phyloP scores from a whole-genome alignment of 2,329 filamentous ascomycete genomes.

The Niveomyces coronatus region DNA sequence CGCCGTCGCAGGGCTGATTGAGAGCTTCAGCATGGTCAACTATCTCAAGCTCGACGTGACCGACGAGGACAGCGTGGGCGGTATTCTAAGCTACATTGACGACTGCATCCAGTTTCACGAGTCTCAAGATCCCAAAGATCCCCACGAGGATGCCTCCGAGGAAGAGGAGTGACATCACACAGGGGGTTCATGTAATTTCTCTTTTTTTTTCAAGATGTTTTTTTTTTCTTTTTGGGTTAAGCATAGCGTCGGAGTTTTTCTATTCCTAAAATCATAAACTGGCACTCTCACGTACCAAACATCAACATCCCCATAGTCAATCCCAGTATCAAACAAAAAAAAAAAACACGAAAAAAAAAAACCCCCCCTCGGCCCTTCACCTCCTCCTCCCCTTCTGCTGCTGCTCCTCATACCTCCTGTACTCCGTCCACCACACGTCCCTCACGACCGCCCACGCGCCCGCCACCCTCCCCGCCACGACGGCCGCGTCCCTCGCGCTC shows the following conservation, averaged over 20 bases:
- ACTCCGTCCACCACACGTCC: conserved; percentile 48
- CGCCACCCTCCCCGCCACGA: conserved; percentile 31
- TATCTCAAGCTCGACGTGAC: conserved; percentile 85
- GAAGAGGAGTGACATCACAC: no score
- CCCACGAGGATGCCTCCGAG: conserved; percentile 46
- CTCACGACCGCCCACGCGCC: conserved; percentile 38
- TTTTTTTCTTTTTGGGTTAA: no score
- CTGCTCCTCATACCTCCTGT: conserved; percentile 45
- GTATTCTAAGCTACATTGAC: conserved; percentile 83
- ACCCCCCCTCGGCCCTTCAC: not conserved
- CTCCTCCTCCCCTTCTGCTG: conserved; percentile 16
- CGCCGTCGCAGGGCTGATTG: conserved; percentile 83
- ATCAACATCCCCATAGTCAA: no score
- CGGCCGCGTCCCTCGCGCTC: conserved; percentile 47
- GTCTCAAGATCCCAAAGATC: conserved; percentile 82
- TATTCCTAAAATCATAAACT: no score
- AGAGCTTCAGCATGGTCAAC: conserved; percentile 96
- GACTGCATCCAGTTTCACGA: conserved; percentile 91
- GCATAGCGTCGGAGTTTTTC: conserved; percentile 37
- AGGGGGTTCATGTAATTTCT: no score
- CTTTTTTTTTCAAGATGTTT: no score
- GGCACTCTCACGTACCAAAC: no score
- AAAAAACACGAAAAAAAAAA: conserved; percentile 5
- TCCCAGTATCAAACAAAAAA: not conserved
- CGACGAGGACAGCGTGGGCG: conserved; percentile 82